Evolutionary conservation across 1,139 yeast genomes (phyloP), one percentile per base, ranked within the genome.

Genomic region (Geotrichum restrictum): DNA sequence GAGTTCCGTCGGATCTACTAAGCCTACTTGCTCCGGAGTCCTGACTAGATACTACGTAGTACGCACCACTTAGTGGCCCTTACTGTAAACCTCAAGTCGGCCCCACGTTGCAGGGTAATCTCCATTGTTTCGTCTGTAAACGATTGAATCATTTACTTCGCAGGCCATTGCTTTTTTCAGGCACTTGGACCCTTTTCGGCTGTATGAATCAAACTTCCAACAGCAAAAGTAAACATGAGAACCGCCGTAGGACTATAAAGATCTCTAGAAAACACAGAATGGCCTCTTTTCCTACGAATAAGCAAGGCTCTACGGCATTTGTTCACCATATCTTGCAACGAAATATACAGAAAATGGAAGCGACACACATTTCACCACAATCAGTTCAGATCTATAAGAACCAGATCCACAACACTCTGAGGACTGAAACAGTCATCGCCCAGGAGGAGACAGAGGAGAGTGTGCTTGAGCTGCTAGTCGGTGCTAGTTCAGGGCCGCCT

Each of bases 361-460:
- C 40, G 4, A 22, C 39, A 3, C 19, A 27, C n/a, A 49, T 49
- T 16, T 24, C 45, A 13, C 29, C 11, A 6, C 32, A 24, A 1
- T 14, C 42, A 7, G 42, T 49, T 13, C 51, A 53, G 6, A 52
- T 54, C 31, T 52, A 52, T 39, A 41, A 34, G 11, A 38, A 52
- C 8, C 56, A 48, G 18, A 53, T 56, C 32, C 34, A 51, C 29
- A 61, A 60, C 47, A 38, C 52, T 11, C 53, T 58, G 5, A 51
- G 43, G 10, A 63, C 65, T 3, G 60, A 57, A 13, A 62, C 66
- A 7, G 51, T 56, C 1, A 64, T 61, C 8, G 67, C 67, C 3
- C 83, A 81, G 58, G 57, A 62, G 5, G 76, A 74, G 22, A 74
- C 75, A 1, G 78, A 78, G 54, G 61, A 66, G 1, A 56, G 59